Percentiles rank a stretch among this genome's conserved stretches.
Conservation (phyloP, 1,284 basidiomycete species). For the Meira nashicola region DNA sequence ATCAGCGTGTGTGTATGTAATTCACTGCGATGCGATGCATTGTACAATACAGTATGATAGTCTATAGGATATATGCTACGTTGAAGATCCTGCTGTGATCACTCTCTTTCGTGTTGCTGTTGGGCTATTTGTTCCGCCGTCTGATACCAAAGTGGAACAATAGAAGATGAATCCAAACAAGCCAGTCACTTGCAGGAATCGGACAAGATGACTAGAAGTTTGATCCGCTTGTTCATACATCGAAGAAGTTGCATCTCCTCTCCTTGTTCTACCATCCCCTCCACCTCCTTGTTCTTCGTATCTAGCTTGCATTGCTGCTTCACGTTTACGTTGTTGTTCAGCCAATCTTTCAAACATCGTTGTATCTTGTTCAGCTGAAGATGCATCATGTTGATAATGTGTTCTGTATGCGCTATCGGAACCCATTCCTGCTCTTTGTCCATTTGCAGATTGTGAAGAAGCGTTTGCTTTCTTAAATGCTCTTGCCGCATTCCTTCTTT, state of each 20-base stretch:
- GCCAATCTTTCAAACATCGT: conserved; percentile 16
- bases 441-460: background rate
- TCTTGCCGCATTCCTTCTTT: conserved; percentile 20
- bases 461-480: background rate
- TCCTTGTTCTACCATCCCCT: conserved; percentile 11
- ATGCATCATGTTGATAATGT: no score
- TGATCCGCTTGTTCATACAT: conserved; percentile 21
- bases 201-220: conserved; percentile 25
- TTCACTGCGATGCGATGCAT: no score
- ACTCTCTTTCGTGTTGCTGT: no score
- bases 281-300: conserved; percentile 4
- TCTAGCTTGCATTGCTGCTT: conserved; percentile 10
- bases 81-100: no score
- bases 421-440: background rate
- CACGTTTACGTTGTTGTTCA: conserved; percentile 17
- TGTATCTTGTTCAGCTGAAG: background rate
- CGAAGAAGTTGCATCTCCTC: conserved; percentile 14
- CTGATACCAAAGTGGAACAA: background rate
- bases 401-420: conserved; percentile 12
- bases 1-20: no score
- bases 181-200: conserved; percentile 37
- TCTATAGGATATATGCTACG: no score
- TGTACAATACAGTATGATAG: no score
- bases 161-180: conserved; percentile 31
- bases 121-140: no score